phyloP scores from a whole-genome alignment of 75 land plant genomes.

The Cryptomeria japonica region DNA sequence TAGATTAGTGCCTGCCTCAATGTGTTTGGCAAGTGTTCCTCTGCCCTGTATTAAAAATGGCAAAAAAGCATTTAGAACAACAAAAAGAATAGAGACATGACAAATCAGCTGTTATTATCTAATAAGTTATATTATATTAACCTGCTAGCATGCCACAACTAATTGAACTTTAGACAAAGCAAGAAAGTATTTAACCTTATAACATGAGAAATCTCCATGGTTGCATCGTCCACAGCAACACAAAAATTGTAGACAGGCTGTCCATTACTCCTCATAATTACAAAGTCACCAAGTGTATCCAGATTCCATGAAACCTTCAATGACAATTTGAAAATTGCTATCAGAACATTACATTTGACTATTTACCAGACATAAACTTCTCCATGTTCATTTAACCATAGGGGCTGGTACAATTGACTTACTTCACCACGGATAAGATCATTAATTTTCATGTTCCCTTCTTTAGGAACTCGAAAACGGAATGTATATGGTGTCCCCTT shows the following conservation, averaged over 20 bases:
- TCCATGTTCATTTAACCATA: neutral
- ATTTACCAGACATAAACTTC: constrained; percentile 1
- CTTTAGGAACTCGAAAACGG: constrained; percentile 92
- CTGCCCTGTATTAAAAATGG: constrained; percentile 66
- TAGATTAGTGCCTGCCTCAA: constrained; percentile 91
- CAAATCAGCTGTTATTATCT: neutral
- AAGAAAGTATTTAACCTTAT: constrained; percentile 58
- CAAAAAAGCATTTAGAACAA: constrained; percentile 1
- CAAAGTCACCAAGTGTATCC: constrained; percentile 94
- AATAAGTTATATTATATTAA: neutral
- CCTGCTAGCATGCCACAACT: neutral
- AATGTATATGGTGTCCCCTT: constrained; percentile 90
- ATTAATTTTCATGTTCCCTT: constrained; percentile 79
- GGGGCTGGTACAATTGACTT: constrained; percentile 15
- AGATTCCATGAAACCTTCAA: constrained; percentile 91
- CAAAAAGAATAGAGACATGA: neutral
- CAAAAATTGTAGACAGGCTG: constrained; percentile 98
- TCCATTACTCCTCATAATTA: constrained; percentile 94
- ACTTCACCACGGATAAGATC: constrained; percentile 96
- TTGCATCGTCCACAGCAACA: constrained; percentile 98
- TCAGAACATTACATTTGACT: constrained; percentile 8
- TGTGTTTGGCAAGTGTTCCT: constrained; percentile 95
- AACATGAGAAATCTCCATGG: constrained; percentile 94
- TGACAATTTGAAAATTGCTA: neutral
- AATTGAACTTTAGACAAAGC: neutral